Conservation (phyloP, 306 rosid species). For the Medicago arabica region DNA sequence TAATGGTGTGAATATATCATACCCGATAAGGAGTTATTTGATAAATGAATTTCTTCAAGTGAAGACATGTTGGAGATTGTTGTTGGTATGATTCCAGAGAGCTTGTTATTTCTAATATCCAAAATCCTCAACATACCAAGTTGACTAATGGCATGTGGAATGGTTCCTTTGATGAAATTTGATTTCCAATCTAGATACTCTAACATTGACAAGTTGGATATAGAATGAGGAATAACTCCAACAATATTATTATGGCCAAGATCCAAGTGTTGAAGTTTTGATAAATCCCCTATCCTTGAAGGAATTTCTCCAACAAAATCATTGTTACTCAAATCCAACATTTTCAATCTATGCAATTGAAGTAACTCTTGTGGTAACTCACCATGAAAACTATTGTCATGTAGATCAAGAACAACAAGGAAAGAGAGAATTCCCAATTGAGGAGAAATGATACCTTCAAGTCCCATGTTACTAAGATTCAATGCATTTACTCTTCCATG, state of each 20-base stretch:
- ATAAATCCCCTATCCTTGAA: background rate
- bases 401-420: conserved; percentile 36
- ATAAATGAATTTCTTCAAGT: conserved; percentile 7
- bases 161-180: too few relatives aligned
- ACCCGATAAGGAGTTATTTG: conserved; percentile 19
- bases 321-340: conserved; percentile 16
- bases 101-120: background rate
- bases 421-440: conserved; percentile 31
- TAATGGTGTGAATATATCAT: background rate
- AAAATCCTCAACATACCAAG: background rate
- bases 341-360: background rate
- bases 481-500: conserved; percentile 9
- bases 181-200: too few relatives aligned
- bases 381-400: background rate
- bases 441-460: conserved; percentile 18
- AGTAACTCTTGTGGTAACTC: conserved; percentile 1
- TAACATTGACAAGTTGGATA: too few relatives aligned
- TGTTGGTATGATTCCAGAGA: conserved; percentile 8
- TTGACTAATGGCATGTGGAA: too few relatives aligned
- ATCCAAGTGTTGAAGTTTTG: conserved; percentile 2
- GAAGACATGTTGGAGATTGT: conserved; percentile 24
- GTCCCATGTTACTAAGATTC: conserved; percentile 20
- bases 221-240: too few relatives aligned
- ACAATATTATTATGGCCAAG: too few relatives aligned
- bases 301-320: background rate